Evolutionary conservation across 805 yeast species (phyloP).

Genomic region (Ogataea neopini): DNA sequence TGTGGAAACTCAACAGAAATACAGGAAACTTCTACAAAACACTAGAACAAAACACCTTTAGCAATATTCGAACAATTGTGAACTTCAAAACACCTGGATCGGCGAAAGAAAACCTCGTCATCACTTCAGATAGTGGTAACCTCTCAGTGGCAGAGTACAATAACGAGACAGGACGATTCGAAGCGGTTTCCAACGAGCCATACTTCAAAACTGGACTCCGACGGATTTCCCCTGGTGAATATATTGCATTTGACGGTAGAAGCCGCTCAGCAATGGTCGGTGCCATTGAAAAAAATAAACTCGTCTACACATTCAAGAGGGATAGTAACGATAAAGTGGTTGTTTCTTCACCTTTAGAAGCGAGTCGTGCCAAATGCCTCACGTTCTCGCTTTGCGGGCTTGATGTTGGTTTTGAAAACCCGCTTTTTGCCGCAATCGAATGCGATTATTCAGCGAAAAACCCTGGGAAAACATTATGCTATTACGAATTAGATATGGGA

Average conservation of each 20-base stretch:
- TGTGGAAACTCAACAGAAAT: constrained; percentile 52
- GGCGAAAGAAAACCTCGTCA: constrained; percentile 55
- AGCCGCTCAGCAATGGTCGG: constrained; percentile 69
- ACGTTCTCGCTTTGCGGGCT: constrained; percentile 58
- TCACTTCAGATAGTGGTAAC: constrained; percentile 82
- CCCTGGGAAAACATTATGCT: constrained; percentile 44
- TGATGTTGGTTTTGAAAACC: constrained; percentile 81
- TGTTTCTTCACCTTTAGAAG: constrained; percentile 76
- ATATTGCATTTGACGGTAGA: constrained; percentile 66
- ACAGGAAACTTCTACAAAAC: constrained; percentile 55
- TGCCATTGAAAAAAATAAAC: constrained; percentile 72
- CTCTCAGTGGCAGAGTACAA: constrained; percentile 46
- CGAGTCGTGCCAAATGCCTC: constrained; percentile 49
- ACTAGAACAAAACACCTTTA: constrained; percentile 51
- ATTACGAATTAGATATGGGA: constrained; percentile 85
- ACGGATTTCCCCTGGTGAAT: constrained; percentile 73
- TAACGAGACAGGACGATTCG: constrained; percentile 36
- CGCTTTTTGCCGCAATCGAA: constrained; percentile 81
- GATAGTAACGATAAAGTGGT: constrained; percentile 46
- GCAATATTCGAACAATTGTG: constrained; percentile 54
- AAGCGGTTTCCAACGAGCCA: constrained; percentile 57
- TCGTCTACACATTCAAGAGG: constrained; percentile 64
- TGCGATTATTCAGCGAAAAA: constrained; percentile 44
- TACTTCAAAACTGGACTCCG: constrained; percentile 74
- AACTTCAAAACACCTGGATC: constrained; percentile 56